Evolutionary conservation across 441 rosid species (phyloP), one percentile per base, ranked within the genome.

Genomic region (Aquilaria agallochum): DNA sequence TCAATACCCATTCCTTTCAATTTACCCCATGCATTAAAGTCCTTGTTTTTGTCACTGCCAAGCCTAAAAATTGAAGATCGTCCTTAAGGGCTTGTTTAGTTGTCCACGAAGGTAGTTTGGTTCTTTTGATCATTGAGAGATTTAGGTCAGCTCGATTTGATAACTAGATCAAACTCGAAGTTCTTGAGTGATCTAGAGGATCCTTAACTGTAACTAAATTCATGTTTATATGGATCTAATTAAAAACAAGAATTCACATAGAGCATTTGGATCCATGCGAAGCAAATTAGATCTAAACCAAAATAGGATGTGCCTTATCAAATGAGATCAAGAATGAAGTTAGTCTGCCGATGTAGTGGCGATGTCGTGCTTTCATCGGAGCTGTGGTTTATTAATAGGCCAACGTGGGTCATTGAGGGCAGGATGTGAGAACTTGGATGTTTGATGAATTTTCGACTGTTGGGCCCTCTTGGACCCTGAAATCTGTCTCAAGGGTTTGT

Each of bases 161-260:
- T 56, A 0, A 97, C 98, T n/a, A 93, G 73, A 74, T 93, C 97
- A 58, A 89, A 92, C 68, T 88, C 78, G 65, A 86, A 81, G 84
- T 70, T 73, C 47, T 74, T 76, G 57, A 50, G 67, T 3, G 90
- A 82, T 11, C 84, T 82, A 3, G 87, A 75, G 56, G 88, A 76
- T 44, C 81, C 73, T 72, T 71, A 84, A 5, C 86, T 86, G 61
- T 76, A 76, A 76, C 87, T 82, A 4, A 89, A 85, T 81, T 84
- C 95, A 88, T 81, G 54, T 32, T 71, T 65, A 11, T 14, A 27
- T 5, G n/a, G n/a, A 8, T 52, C 11, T 7, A 14, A 52, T 52
- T 20, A 11, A 52, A 15, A 8, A 2, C 11, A 4, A 20, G 8
- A 52, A 20, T 5, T 15, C 31, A 15, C 14, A 2, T 15, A 32